phyloP scores from a whole-genome alignment of 73 alveolate genomes.

The Breviolum minutum region DNA sequence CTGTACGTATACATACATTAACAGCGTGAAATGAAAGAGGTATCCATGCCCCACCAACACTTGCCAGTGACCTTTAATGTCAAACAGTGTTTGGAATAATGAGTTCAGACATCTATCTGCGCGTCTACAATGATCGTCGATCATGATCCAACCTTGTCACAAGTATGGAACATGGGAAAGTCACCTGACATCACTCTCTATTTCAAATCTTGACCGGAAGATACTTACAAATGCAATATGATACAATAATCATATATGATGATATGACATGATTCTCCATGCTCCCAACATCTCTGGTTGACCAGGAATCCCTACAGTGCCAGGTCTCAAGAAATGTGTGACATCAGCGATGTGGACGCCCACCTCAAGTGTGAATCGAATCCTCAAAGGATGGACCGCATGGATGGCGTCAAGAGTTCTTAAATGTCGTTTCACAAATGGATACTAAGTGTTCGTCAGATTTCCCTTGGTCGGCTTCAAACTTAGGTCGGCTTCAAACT shows the following conservation, averaged over 20 bases:
- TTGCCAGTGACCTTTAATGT: no score
- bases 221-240: no score
- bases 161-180: not conserved
- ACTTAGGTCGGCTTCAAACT: not conserved
- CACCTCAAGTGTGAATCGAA: slow-evolving; percentile 95
- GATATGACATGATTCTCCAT: not conserved
- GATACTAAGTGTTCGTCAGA: not conserved
- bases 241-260: no score
- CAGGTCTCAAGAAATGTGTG: slow-evolving; percentile 97
- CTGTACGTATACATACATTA: no score
- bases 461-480: not conserved
- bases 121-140: no score
- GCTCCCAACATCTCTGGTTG: not conserved
- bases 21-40: no score
- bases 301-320: slow-evolving; percentile 92
- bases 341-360: slow-evolving; percentile 99
- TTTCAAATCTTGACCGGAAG: no score
- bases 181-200: no score
- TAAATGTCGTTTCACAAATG: not conserved
- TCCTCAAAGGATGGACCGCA: not conserved
- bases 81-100: no score
- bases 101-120: no score
- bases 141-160: no score
- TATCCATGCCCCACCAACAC: no score
- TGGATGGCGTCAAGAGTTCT: not conserved